Percentiles rank a stretch among this genome's conserved stretches.
Conservation (phyloP, 2,329 filamentous ascomycete species). For the Penicillium thymicola region DNA sequence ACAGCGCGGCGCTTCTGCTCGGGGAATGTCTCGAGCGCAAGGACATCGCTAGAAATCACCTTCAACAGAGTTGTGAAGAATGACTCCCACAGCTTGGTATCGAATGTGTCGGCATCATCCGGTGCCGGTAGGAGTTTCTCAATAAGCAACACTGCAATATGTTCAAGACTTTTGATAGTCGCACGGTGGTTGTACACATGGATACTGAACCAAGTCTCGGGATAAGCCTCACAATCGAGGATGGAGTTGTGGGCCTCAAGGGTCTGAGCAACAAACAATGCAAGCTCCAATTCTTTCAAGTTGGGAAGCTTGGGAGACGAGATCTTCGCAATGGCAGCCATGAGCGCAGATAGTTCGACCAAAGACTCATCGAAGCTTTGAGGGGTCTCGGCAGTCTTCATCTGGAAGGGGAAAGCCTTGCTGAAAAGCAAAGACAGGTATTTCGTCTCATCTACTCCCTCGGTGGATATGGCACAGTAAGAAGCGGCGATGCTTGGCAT, state of each 20-base stretch:
- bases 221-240: constrained; percentile 83
- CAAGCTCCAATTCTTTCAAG: constrained; percentile 73
- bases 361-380: constrained; percentile 79
- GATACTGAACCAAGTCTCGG: constrained; percentile 83
- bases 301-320: constrained; percentile 71
- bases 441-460: constrained; percentile 56
- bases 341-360: constrained; percentile 80
- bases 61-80: constrained; percentile 89
- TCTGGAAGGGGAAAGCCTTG: constrained; percentile 81
- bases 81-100: constrained; percentile 88
- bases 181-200: constrained; percentile 92
- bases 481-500: constrained; percentile 89
- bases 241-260: constrained; percentile 87
- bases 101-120: constrained; percentile 87
- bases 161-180: constrained; percentile 79
- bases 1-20: constrained; percentile 95
- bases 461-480: constrained; percentile 71
- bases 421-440: constrained; percentile 85
- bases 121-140: constrained; percentile 81
- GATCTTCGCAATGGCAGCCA: constrained; percentile 76
- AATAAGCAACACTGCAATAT: constrained; percentile 74
- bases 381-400: constrained; percentile 59
- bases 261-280: constrained; percentile 70
- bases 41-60: constrained; percentile 80
- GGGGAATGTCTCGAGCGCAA: constrained; percentile 91